Base-by-base conservation (phyloP, 1,284 basidiomycete species). In the Megacollybia platyphylla region DNA sequence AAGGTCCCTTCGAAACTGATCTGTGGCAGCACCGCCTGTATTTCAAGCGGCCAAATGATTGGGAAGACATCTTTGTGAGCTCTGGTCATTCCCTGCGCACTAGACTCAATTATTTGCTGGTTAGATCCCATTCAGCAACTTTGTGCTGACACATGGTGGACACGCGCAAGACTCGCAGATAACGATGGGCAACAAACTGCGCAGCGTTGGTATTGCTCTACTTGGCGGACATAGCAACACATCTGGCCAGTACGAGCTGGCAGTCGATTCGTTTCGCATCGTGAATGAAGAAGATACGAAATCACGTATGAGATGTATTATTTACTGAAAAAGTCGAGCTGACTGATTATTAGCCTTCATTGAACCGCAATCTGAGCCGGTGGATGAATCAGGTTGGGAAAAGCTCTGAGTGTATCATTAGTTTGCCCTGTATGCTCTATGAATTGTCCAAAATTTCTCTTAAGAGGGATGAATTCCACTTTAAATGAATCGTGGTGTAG, bases 21-120 rank as follows among this genome's bases (percentile, higher is more conserved):
- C 64, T 94, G 15, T 94, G 89, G 79, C 91, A 93, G 55, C 90
- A 94, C 54, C 71, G 87, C 30, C 64, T 94, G 30, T 87, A 78
- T 60, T 86, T 92, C 57, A 67, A 73, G 44, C 70, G 74, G 41
- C 64, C 68, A 17, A 80, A 79, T 11, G 65, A 68, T 7, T 94
- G 91, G 90, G 86, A 92, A 57, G 83, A 90, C 52, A 61, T 93
- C 7, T 79, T 84, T 51, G 88, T 88, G 50, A 55, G 81, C 69
- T 4, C 36, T 27, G 13, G 8, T 39, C 15, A 31, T 24, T 34
- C 7, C 26, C 35, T 40, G 42, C 38, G 30, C 41, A 35, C 46
- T 30, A 26, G 28, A 36, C 36, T 40, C 30, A 34, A 34, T 31
- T 46, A 39, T 2, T 39, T 42, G 41, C 41, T 36, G 52, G 40